Evolutionary conservation across 2,329 filamentous ascomycete species (phyloP).

Genomic region (Dactylellina parvicollis): DNA sequence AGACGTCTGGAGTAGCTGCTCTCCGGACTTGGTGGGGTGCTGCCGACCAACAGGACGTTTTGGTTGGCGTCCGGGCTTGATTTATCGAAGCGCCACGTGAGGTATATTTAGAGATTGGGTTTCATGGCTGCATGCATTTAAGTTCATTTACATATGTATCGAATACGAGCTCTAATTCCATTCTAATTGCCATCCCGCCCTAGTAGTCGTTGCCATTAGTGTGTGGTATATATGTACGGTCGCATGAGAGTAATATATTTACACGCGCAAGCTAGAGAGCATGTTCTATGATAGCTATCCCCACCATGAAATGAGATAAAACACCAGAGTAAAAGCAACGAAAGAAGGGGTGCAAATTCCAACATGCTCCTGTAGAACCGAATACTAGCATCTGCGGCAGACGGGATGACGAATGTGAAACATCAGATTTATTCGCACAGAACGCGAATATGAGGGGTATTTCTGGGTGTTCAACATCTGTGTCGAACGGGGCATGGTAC

Average conservation of each 20-base stretch:
- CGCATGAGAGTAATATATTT: conserved; percentile 18
- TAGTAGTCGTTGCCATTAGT: conserved; percentile 6
- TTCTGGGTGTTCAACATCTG: neutral
- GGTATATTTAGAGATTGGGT: conserved; percentile 53
- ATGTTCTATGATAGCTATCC: conserved; percentile 34
- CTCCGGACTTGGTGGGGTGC: conserved; percentile 34
- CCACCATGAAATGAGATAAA: conserved; percentile 1
- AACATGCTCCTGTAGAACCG: conserved; percentile 16
- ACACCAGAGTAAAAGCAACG: neutral
- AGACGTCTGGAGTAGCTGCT: conserved; percentile 23
- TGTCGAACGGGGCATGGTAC: neutral
- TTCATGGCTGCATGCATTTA: conserved; percentile 1
- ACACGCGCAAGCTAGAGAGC: conserved; percentile 16
- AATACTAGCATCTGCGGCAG: conserved; percentile 6
- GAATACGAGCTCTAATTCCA: neutral
- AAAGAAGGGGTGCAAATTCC: conserved; percentile 13
- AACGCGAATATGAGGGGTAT: neutral
- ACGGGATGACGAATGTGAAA: conserved; percentile 21
- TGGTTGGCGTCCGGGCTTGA: conserved; percentile 6
- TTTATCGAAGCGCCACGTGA: conserved; percentile 45
- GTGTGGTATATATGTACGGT: conserved; percentile 11
- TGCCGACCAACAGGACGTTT: conserved; percentile 31
- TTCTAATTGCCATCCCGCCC: neutral
- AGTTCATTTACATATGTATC: no score
- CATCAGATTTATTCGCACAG: neutral